A percentile compares a stretch with the other conserved stretches of the same genome.
Conservation (phyloP, 2,329 filamentous ascomycete species). For the Orbilia oligospora region DNA sequence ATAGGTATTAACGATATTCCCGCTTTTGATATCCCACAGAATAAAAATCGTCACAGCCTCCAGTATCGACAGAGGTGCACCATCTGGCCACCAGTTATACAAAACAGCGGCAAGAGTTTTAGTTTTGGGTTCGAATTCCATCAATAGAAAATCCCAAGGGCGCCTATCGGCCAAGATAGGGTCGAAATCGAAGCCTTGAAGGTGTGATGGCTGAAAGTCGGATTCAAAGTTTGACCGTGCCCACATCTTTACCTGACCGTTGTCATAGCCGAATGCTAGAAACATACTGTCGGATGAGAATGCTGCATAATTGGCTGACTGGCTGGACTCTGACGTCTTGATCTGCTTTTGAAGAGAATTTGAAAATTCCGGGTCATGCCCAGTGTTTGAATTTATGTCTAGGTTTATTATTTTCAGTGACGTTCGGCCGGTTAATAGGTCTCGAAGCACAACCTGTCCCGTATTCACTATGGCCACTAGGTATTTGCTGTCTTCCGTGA, state of each 20-base stretch:
- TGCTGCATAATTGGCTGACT: too few species aligned
- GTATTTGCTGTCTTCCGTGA: too few species aligned
- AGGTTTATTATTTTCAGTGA: too few species aligned
- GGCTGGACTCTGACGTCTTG: too few species aligned
- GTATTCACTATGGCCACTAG: too few species aligned
- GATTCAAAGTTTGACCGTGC: neutral
- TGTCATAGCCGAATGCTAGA: neutral
- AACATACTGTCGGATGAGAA: neutral
- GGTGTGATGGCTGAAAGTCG: neutral
- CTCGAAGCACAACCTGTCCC: too few species aligned
- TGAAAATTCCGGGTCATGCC: neutral
- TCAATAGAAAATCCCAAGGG: neutral
- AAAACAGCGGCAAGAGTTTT: neutral
- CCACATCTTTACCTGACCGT: neutral
- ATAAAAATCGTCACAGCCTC: neutral
- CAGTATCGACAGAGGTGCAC: too few species aligned
- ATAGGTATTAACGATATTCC: neutral
- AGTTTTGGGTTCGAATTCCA: neutral
- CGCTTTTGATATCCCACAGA: neutral
- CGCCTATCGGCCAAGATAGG: neutral
- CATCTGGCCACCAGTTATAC: too few species aligned
- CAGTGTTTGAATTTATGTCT: neutral
- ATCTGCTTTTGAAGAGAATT: neutral
- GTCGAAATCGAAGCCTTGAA: neutral
- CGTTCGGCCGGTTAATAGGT: too few species aligned